Conservation (phyloP, 192 early-diverging fungal genomes). For the Backusella macrospora region DNA sequence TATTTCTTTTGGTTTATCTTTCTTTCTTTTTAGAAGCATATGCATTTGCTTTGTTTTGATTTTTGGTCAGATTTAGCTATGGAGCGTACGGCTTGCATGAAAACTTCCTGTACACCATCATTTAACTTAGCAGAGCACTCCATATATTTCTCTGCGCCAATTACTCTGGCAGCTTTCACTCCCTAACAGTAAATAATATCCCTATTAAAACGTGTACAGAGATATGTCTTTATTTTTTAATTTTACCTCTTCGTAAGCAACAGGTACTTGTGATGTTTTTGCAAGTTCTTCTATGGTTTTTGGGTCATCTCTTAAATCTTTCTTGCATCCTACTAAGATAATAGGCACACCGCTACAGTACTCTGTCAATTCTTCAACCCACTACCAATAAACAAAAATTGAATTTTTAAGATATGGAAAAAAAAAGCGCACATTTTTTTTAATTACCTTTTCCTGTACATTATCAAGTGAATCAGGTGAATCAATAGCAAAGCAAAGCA, state of each 20-base stretch:
- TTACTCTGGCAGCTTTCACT: conserved; percentile 62
- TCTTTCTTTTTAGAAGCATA: not conserved
- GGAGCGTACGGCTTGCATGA: conserved; percentile 69
- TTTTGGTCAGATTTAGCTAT: conserved; percentile 7
- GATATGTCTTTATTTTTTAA: not conserved
- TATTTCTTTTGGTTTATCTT: not conserved
- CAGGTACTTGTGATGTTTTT: conserved; percentile 71
- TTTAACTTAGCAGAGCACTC: conserved; percentile 81
- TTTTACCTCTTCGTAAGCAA: conserved; percentile 67
- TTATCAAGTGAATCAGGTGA: conserved; percentile 82
- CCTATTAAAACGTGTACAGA: not conserved
- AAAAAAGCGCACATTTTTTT: not conserved
- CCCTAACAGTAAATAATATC: conserved; percentile 50
- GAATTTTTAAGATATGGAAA: not conserved
- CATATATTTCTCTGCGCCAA: conserved; percentile 76
- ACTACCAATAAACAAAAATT: conserved; percentile 44
- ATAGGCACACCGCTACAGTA: conserved; percentile 83
- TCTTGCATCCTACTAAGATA: conserved; percentile 83
- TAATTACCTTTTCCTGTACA: conserved; percentile 61
- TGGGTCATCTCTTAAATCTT: conserved; percentile 80
- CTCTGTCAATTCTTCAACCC: conserved; percentile 82
- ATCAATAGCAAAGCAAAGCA: conserved; percentile 90
- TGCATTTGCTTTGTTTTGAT: conserved; percentile 2
- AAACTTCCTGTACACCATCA: conserved; percentile 81
- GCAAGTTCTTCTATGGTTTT: conserved; percentile 71